These are phyloP conservation scores for Cladosporium colombiae DNA, from an alignment of 2,329 filamentous ascomycete species.

Conservation along the genomic window DNA sequence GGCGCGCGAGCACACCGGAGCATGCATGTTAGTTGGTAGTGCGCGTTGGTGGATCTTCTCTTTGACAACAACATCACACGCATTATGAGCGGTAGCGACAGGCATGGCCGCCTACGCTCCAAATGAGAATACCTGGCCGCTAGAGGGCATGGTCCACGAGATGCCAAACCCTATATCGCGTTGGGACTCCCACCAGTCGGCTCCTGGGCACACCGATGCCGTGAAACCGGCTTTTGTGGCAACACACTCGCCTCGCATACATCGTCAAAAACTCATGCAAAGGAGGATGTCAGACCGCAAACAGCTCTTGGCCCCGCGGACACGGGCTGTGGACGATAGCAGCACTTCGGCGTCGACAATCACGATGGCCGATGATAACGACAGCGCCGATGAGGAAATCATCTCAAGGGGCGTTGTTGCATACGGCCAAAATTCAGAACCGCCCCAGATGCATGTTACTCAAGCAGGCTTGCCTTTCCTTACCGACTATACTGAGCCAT, in stretches of 20 bases:
- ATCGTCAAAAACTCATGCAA: background rate
- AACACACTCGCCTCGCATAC: background rate
- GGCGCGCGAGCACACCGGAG: background rate
- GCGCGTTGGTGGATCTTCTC: constrained; percentile 1
- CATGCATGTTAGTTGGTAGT: background rate
- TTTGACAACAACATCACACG: background rate
- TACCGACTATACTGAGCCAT: background rate
- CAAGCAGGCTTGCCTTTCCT: constrained; percentile 8
- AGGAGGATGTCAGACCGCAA: background rate
- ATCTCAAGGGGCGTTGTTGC: background rate
- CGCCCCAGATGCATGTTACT: background rate
- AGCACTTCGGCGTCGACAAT: background rate
- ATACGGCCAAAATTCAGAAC: background rate
- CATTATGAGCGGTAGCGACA: background rate
- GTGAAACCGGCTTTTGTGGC: constrained; percentile 6
- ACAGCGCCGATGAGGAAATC: constrained; percentile 18
- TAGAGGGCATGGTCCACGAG: constrained; percentile 4
- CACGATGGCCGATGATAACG: constrained; percentile 1
- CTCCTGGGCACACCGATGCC: constrained; percentile 7
- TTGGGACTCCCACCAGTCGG: constrained; percentile 16
- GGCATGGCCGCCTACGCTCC: constrained; percentile 15
- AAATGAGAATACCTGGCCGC: background rate
- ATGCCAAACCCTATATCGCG: constrained; percentile 11
- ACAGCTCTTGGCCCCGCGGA: background rate
- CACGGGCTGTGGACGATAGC: background rate